Evolutionary conservation across 106 monocot species (phyloP).

Genomic region (Dendrobium catenatum): DNA sequence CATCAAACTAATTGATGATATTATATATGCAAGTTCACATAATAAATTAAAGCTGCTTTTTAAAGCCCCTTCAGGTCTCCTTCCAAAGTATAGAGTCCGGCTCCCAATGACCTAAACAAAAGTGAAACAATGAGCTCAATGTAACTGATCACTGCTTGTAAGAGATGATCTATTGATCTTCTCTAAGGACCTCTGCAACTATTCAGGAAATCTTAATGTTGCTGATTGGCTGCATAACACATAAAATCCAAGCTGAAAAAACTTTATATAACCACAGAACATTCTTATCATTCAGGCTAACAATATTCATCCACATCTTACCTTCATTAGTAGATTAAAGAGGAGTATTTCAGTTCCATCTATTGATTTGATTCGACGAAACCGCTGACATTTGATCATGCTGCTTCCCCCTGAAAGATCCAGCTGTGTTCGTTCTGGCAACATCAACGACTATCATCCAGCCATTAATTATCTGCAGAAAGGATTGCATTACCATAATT

Average conservation of each 20-base stretch:
- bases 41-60: no score
- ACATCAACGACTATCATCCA: slow-evolving; percentile 99
- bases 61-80: no score
- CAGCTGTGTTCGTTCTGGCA: slow-evolving; percentile 61
- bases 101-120: no score
- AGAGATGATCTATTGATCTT: not conserved
- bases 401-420: not conserved
- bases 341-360: not conserved
- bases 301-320: no score
- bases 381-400: not conserved
- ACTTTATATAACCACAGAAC: no score
- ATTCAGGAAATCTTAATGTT: not conserved
- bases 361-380: not conserved
- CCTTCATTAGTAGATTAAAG: no score
- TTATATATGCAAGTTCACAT: no score
- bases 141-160: no score
- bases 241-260: not conserved
- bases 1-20: no score
- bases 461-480: slow-evolving; percentile 86
- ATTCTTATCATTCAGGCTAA: no score
- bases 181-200: not conserved
- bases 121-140: no score
- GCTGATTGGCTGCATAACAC: not conserved
- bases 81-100: no score
- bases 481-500: not conserved